phyloP scores from a whole-genome alignment of 108 stramenopile species.

The Cyclotella distinguenda region DNA sequence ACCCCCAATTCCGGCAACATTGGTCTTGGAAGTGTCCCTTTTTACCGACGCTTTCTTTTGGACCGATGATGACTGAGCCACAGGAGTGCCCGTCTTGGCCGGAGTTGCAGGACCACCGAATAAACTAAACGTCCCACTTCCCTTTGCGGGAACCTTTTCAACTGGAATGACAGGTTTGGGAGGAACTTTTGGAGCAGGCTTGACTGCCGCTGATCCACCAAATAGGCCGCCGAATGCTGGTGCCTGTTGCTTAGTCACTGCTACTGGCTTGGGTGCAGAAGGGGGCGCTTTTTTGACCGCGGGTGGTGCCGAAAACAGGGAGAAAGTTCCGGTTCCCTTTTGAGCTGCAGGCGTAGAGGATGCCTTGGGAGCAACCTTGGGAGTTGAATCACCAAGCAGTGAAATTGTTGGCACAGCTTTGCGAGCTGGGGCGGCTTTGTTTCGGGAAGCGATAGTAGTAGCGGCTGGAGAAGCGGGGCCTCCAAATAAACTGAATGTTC shows the following conservation, averaged over 20 bases:
- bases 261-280: conserved; percentile 11
- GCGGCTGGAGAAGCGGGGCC: conserved; percentile 27
- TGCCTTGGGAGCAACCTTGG: conserved; percentile 29
- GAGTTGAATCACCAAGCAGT: conserved; percentile 15
- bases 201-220: conserved; percentile 9
- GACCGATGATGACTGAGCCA: conserved; percentile 31
- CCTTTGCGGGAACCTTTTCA: conserved; percentile 17
- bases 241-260: background rate
- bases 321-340: conserved; percentile 37
- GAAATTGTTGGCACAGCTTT: conserved; percentile 46
- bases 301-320: conserved; percentile 20
- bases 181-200: conserved; percentile 39
- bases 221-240: conserved; percentile 34
- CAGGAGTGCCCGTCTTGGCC: no score
- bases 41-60: conserved; percentile 24
- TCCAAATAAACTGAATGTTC: conserved; percentile 54
- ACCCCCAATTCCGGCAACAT: conserved; percentile 17
- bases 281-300: conserved; percentile 14
- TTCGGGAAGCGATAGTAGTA: no score
- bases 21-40: conserved; percentile 4
- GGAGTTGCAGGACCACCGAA: conserved; percentile 42
- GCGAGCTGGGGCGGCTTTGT: conserved; percentile 29
- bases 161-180: conserved; percentile 27
- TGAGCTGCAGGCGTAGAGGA: conserved; percentile 19
- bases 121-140: conserved; percentile 49